Conservation (phyloP, 371 early-diverging fungal genomes). For the Mucor racemosus region DNA sequence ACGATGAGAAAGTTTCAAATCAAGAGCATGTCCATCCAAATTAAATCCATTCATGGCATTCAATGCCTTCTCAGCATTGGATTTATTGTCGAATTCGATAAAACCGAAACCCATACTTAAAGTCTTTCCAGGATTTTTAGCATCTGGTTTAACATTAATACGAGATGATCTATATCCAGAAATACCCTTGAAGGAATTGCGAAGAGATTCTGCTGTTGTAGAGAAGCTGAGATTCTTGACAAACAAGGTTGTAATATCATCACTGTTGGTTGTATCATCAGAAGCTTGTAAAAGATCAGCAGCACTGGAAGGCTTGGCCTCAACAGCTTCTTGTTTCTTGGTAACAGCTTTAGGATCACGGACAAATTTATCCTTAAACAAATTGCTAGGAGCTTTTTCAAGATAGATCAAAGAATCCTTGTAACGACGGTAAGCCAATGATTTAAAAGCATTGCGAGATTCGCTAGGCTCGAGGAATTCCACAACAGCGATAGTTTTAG, state of each 20-base stretch:
- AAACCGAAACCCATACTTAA: slow-evolving; percentile 98
- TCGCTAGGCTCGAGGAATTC: slow-evolving; percentile 91
- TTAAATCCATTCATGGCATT: slow-evolving; percentile 81
- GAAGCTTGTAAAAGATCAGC: slow-evolving; percentile 48
- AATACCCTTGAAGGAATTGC: slow-evolving; percentile 69
- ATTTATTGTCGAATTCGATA: slow-evolving; percentile 83
- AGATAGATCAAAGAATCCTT: slow-evolving; percentile 90
- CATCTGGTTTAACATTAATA: slow-evolving; percentile 81
- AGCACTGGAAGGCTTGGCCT: slow-evolving; percentile 40
- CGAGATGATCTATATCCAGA: slow-evolving; percentile 79
- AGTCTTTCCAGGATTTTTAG: slow-evolving; percentile 73
- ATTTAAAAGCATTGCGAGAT: slow-evolving; percentile 88
- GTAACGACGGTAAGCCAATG: slow-evolving; percentile 89
- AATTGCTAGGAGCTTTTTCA: slow-evolving; percentile 90
- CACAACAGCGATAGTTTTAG: slow-evolving; percentile 92
- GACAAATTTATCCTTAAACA: slow-evolving; percentile 75
- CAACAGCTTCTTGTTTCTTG: slow-evolving; percentile 27
- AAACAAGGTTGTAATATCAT: slow-evolving; percentile 78
- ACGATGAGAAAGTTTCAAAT: slow-evolving; percentile 85
- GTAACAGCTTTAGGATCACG: slow-evolving; percentile 27
- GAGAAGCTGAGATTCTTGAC: slow-evolving; percentile 94
- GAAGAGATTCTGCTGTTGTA: slow-evolving; percentile 79
- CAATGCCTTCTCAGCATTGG: slow-evolving; percentile 81
- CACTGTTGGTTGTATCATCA: slow-evolving; percentile 46
- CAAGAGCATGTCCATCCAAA: slow-evolving; percentile 86